Evolutionary conservation across 805 yeast genomes (phyloP).

Genomic region (Blastobotrys americana): DNA sequence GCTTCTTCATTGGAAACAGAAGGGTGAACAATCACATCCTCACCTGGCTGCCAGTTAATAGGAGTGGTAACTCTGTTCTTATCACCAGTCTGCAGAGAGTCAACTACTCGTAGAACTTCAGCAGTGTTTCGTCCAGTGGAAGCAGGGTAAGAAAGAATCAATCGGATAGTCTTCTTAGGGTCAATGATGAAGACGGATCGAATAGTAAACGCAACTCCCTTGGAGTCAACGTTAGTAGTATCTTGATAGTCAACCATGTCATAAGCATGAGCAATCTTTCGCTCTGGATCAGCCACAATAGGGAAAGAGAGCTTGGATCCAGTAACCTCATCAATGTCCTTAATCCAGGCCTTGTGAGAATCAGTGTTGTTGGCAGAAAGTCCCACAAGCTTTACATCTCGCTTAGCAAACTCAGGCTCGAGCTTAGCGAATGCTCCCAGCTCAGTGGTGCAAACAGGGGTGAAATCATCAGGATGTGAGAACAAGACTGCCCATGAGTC

Average conservation of each 20-base stretch:
- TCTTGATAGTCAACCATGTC: slow-evolving; percentile 89
- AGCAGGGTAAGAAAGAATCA: slow-evolving; percentile 86
- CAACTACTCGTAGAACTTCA: slow-evolving; percentile 86
- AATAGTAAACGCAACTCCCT: slow-evolving; percentile 80
- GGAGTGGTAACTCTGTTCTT: slow-evolving; percentile 86
- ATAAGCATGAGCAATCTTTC: slow-evolving; percentile 73
- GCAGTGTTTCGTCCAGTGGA: slow-evolving; percentile 93
- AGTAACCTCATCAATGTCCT: slow-evolving; percentile 84
- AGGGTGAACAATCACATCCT: slow-evolving; percentile 93
- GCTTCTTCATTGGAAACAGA: slow-evolving; percentile 77
- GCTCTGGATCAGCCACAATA: slow-evolving; percentile 79
- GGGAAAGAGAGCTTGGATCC: slow-evolving; percentile 78
- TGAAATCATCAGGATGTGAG: slow-evolving; percentile 95
- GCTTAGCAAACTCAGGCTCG: slow-evolving; percentile 82
- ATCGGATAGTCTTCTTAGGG: slow-evolving; percentile 84
- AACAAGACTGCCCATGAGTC: slow-evolving; percentile 82
- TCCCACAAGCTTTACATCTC: slow-evolving; percentile 85
- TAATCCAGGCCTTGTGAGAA: slow-evolving; percentile 82
- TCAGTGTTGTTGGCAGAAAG: slow-evolving; percentile 81
- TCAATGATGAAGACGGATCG: slow-evolving; percentile 92
- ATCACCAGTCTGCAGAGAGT: slow-evolving; percentile 84
- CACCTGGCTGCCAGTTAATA: slow-evolving; percentile 85
- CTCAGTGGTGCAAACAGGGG: slow-evolving; percentile 96
- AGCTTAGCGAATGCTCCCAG: slow-evolving; percentile 90
- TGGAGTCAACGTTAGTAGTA: slow-evolving; percentile 60